phyloP scores from a whole-genome alignment of 2,329 filamentous ascomycete genomes.

The Nigrospora osmanthi region DNA sequence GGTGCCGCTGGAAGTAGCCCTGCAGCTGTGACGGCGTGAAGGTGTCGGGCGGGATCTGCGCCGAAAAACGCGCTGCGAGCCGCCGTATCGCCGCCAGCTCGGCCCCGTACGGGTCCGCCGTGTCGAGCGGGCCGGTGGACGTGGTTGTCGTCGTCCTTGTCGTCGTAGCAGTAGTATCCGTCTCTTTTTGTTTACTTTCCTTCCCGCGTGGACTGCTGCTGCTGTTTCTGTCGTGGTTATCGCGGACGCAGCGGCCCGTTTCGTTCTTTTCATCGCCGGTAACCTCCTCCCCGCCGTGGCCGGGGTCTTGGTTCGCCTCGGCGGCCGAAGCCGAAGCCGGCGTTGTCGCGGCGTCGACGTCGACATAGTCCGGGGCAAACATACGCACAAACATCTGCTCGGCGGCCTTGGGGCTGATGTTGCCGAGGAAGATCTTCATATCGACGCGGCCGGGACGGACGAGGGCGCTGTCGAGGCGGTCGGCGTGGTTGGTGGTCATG shows the following conservation, averaged over 20 bases:
- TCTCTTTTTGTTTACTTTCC: neutral
- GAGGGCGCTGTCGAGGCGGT: constrained; percentile 50
- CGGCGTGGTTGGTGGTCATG: constrained; percentile 59
- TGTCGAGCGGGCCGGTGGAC: neutral
- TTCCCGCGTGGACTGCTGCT: neutral
- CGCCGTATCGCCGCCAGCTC: constrained; percentile 4
- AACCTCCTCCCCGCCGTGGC: neutral
- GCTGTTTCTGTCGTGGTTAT: too few species aligned
- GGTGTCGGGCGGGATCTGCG: constrained; percentile 21
- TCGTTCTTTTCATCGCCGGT: too few species aligned
- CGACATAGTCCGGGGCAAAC: constrained; percentile 18
- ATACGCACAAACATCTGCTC: constrained; percentile 27
- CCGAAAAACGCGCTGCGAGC: constrained; percentile 19
- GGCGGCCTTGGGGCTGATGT: constrained; percentile 24
- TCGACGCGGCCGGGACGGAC: constrained; percentile 56
- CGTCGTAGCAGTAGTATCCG: too few species aligned
- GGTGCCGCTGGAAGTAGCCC: constrained; percentile 25
- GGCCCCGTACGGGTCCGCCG: neutral
- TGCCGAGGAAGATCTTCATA: constrained; percentile 39
- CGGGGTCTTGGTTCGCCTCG: neutral
- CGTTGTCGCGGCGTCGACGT: neutral
- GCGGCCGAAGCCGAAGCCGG: too few species aligned
- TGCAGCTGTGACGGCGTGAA: constrained; percentile 27
- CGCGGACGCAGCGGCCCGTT: too few species aligned
- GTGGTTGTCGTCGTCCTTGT: neutral